Base-by-base conservation (phyloP, 495 filamentous ascomycete species). In the Penicillium chermesinum region DNA sequence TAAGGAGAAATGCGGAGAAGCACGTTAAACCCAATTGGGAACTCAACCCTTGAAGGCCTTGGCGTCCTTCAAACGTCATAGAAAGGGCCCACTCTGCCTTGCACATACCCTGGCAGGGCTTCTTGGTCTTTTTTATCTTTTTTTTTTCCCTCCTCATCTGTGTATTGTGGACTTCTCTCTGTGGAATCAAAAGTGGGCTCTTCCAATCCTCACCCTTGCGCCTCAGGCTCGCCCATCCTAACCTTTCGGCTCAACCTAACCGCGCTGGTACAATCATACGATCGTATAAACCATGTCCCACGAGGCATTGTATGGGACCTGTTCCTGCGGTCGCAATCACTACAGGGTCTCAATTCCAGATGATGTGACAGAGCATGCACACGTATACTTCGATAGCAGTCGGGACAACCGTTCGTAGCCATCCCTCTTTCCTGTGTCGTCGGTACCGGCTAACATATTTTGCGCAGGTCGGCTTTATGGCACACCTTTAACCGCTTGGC, bases 261-360 rank as follows among this genome's bases (percentile, higher is more conserved):
- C 25, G 25, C 25, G 25, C 27, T 39, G 32, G 55, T 54, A 59
- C 53, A 17, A 55, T 41, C 32, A 32, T 48, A 48, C 52, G 39
- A 57, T 40, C 48, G 66, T 61, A 60, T 43, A 57, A 38, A 57
- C 40, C 48, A 67, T 61, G 61, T 44, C 58, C 48, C 53, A 66
- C 44, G 72, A 74, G 32, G 72, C 70, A 17, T 78, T 96, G 19
- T 77, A 74, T 44, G 89, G 90, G 47, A 76, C 83, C 59, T 96
- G 90, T 67, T 80, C 84, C 19, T 96, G 90, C 64, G 88, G 89
- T 34, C 82, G 90, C 21, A 95, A 91, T 58, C 77, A 82, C 51
- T 96, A 94, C 65, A 73, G 79, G 14, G 80, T 96, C 48, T 65
- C 76, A 20, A 73, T 89, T 21, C 88, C 90, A 2, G 53, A 69